Percentiles rank a stretch among this genome's conserved stretches.
Conservation (phyloP, 2,329 filamentous ascomycete species). For the Hypoxylon sp. region DNA sequence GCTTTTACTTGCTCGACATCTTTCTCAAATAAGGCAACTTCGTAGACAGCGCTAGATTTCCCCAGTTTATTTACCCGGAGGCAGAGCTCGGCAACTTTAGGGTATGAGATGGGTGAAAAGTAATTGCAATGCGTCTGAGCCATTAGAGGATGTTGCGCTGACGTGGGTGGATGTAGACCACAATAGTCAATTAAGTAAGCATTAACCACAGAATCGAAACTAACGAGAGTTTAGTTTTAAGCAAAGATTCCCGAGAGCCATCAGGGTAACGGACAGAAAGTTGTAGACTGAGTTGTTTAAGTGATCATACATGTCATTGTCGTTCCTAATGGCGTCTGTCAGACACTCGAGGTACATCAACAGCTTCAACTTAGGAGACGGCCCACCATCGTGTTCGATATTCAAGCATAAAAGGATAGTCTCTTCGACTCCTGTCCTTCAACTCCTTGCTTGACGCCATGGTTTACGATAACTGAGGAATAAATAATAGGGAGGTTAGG, state of each 20-base stretch:
- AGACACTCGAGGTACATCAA: constrained; percentile 40
- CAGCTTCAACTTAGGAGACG: constrained; percentile 18
- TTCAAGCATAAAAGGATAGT: constrained; percentile 85
- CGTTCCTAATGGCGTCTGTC: constrained; percentile 71
- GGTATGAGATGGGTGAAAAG: constrained; percentile 85
- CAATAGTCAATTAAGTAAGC: constrained; percentile 87
- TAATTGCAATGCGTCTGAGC: constrained; percentile 90
- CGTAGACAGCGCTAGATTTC: constrained; percentile 89
- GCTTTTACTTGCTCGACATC: constrained; percentile 82
- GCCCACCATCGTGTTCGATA: constrained; percentile 88
- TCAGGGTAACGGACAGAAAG: constrained; percentile 70
- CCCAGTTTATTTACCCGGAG: constrained; percentile 88
- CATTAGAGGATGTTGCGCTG: constrained; percentile 83
- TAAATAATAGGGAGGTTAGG: not conserved
- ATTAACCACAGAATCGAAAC: constrained; percentile 92
- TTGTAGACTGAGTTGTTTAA: constrained; percentile 94
- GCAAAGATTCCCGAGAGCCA: too few relatives aligned
- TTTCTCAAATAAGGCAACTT: constrained; percentile 87
- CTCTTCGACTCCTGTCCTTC: constrained; percentile 75
- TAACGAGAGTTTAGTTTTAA: constrained; percentile 51
- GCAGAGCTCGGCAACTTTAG: constrained; percentile 84
- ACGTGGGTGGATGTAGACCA: constrained; percentile 77
- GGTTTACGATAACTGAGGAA: constrained; percentile 4
- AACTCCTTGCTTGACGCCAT: constrained; percentile 59
- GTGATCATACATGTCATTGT: constrained; percentile 96